These are phyloP conservation scores for Xylaria sp. DNA, from an alignment of 2,329 filamentous ascomycete genomes.

Conservation along the genomic window DNA sequence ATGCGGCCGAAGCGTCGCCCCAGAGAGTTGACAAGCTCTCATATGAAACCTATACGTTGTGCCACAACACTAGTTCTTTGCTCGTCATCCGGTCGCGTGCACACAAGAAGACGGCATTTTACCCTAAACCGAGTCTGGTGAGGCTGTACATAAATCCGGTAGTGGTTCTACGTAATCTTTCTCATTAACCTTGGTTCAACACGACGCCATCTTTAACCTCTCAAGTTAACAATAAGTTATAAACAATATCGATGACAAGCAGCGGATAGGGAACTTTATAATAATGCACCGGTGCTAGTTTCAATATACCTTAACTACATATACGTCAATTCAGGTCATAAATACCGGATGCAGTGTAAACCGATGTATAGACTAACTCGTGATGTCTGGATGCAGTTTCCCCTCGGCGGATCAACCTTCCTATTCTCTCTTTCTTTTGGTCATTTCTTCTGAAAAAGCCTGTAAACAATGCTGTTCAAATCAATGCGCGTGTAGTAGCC, in stretches of 20 bases:
- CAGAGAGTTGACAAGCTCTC: neutral
- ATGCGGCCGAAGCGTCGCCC: neutral
- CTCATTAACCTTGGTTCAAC: too few relatives aligned
- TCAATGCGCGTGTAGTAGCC: too few relatives aligned
- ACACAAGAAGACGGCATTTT: neutral
- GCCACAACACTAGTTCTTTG: neutral
- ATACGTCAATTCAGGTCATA: too few relatives aligned
- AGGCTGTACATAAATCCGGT: neutral
- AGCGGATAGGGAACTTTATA: too few relatives aligned
- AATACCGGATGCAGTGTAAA: neutral
- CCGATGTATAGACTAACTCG: neutral
- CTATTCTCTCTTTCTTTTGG: neutral
- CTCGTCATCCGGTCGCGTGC: neutral
- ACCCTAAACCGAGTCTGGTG: neutral
- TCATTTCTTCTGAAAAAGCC: neutral
- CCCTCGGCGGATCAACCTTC: neutral
- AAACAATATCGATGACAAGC: too few relatives aligned
- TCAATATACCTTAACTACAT: too few relatives aligned
- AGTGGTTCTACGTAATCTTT: neutral
- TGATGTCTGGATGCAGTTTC: neutral
- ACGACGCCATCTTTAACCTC: too few relatives aligned
- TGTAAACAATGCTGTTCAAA: neutral
- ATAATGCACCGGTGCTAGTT: too few relatives aligned
- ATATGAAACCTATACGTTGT: neutral
- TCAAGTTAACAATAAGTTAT: too few relatives aligned